Evolutionary conservation across 192 early-diverging fungal genomes (phyloP), one percentile per base, ranked within the genome.

Genomic region (Linnemannia hyalina): DNA sequence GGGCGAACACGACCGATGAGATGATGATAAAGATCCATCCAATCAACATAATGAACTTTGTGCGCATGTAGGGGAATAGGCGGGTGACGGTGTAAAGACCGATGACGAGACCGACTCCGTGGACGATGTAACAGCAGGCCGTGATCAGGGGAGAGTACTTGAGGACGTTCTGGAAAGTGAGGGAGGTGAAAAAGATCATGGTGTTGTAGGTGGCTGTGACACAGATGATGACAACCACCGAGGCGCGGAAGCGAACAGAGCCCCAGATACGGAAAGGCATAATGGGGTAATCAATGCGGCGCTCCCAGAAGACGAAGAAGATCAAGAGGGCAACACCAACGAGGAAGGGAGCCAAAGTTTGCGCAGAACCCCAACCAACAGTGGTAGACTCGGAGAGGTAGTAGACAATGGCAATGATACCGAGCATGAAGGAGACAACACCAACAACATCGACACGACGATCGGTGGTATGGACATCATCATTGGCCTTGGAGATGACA

Each of bases 101-200:
- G 20, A 90, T n/a, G 57, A 90, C 68, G 16, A 80, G 49, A 20
- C 84, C 90, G 70, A 85, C 78, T n/a, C 90, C 90, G 40, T 85
- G 79, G 44, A 89, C 88, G 10, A 91, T 89, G 68, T 83, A 91
- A 32, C 87, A 90, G 70, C 88, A 82, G 6, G 90, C 90, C 0
- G 89, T 85, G 71, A 90, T 79, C 23, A 90, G 20, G 10, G 90
- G 81, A 22, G 57, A 75, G 78, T 78, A 91, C 22, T 74, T n/a
- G 63, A 82, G 75, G 11, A 88, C 81, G 13, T 88, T 82, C 72
- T 91, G 88, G 80, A 91, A 91, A 65, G 87, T 90, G 49, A 91
- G 69, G 1, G 90, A 90, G 0, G 87, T 73, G 60, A 77, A 86
- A 54, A 90, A 91, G 55, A 89, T 85, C 80, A 90, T 89, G 23